Evolutionary conservation across 345 rosid genomes (phyloP).

Genomic region (Rhizophora mangle): DNA sequence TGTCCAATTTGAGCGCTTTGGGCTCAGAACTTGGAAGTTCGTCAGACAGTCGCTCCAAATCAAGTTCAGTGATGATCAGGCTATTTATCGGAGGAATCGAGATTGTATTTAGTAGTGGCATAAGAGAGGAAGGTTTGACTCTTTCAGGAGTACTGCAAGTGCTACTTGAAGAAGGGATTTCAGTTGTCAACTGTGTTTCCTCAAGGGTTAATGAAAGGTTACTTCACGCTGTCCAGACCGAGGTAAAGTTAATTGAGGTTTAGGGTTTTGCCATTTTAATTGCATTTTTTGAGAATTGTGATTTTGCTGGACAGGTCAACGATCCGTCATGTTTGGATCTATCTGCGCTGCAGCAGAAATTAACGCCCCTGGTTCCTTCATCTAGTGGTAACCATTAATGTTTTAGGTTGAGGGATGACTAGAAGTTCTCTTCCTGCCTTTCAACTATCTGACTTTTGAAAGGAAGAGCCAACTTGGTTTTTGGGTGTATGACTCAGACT

Average conservation of each 20-base stretch:
- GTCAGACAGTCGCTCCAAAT: conserved; percentile 6
- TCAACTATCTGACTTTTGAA: conserved; percentile 6
- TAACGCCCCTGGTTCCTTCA: conserved; percentile 18
- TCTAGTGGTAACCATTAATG: background rate
- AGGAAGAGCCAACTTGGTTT: conserved; percentile 4
- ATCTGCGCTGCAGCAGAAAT: conserved; percentile 33
- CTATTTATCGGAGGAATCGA: conserved; percentile 48
- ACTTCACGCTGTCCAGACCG: conserved; percentile 48
- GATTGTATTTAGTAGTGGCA: conserved; percentile 36
- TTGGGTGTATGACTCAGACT: background rate
- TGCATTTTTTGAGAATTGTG: background rate
- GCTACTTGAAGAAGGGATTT: conserved; percentile 47
- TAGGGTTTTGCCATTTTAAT: conserved; percentile 1
- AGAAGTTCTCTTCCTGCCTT: background rate
- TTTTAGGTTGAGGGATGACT: too few species aligned
- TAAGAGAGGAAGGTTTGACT: conserved; percentile 29
- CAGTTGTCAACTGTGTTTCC: conserved; percentile 48
- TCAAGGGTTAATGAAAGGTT: conserved; percentile 42
- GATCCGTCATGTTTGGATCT: conserved; percentile 35
- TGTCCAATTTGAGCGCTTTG: conserved; percentile 17
- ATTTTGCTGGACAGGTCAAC: conserved; percentile 39
- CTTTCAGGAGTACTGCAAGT: conserved; percentile 49
- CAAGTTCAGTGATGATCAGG: conserved; percentile 32
- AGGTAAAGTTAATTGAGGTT: conserved; percentile 36
- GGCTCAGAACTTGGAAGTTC: conserved; percentile 12